phyloP scores from a whole-genome alignment of 768 basidiomycete genomes.

The Leccinum longicurvipes region DNA sequence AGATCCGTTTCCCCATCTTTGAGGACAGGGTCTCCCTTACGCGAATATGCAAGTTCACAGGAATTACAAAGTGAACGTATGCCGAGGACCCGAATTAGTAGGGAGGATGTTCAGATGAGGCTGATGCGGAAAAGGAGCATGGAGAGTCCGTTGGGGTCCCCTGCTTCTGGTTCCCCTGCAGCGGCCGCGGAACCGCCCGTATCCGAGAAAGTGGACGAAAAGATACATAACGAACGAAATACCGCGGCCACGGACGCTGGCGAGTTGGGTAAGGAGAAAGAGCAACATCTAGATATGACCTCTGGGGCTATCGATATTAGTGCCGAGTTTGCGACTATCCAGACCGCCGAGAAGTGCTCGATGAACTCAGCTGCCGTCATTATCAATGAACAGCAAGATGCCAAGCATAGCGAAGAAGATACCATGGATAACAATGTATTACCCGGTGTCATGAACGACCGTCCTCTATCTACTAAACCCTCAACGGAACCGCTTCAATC shows the following conservation, averaged over 20 bases:
- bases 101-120: constrained; percentile 51
- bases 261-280: constrained; percentile 16
- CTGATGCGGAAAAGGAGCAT: constrained; percentile 43
- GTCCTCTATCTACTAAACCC: background rate
- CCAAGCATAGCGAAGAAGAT: background rate
- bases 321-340: constrained; percentile 49
- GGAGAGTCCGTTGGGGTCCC: constrained; percentile 38
- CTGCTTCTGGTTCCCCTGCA: constrained; percentile 10
- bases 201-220: background rate
- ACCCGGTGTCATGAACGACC: background rate
- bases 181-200: background rate
- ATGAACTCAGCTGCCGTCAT: constrained; percentile 16
- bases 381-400: background rate
- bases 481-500: constrained; percentile 6
- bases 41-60: constrained; percentile 20
- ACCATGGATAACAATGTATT: background rate
- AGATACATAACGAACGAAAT: background rate
- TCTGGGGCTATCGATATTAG: constrained; percentile 39
- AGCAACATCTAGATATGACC: constrained; percentile 38
- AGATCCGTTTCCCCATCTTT: constrained; percentile 20
- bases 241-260: background rate
- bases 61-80: constrained; percentile 17
- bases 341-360: constrained; percentile 43
- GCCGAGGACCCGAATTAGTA: constrained; percentile 46
- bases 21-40: constrained; percentile 28